Conservation (phyloP, 2,329 filamentous ascomycete genomes). For the Ophiostoma sp. region DNA sequence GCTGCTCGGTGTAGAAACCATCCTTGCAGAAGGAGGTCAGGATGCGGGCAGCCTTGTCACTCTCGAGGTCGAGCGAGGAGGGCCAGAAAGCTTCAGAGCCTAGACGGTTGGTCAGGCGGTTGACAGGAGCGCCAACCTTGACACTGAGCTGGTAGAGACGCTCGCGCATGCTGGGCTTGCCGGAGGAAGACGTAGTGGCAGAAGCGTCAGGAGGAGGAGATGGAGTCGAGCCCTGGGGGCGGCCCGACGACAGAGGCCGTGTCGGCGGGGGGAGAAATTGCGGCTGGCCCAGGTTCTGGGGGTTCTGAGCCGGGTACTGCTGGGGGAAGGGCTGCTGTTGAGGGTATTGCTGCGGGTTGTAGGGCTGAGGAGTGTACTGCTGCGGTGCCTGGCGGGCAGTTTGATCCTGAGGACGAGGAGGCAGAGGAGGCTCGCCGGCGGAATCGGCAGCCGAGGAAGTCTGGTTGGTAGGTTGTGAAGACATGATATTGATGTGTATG, state of each 20-base stretch:
- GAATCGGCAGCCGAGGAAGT: not conserved
- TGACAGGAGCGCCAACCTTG: constrained; percentile 60
- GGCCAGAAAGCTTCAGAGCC: constrained; percentile 74
- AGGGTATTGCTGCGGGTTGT: constrained; percentile 12
- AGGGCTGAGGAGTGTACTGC: constrained; percentile 7
- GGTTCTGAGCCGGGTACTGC: constrained; percentile 3
- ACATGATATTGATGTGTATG: not conserved
- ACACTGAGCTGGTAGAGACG: constrained; percentile 33
- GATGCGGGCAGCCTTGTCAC: constrained; percentile 74
- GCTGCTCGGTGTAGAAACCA: constrained; percentile 37
- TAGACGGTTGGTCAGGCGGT: constrained; percentile 67
- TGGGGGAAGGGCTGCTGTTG: constrained; percentile 13
- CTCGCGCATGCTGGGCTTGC: constrained; percentile 29
- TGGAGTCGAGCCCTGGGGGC: not conserved
- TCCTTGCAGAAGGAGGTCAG: constrained; percentile 67
- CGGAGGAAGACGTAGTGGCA: not conserved
- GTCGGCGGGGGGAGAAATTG: constrained; percentile 23
- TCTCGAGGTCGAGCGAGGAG: constrained; percentile 71
- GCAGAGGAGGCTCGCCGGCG: constrained; percentile 4
- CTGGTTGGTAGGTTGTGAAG: constrained; percentile 5
- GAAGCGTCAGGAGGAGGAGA: not conserved
- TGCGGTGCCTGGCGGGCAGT: not conserved
- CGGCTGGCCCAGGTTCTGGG: constrained; percentile 7
- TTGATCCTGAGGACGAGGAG: constrained; percentile 1
- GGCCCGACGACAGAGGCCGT: not conserved